Conservation (phyloP, 768 basidiomycete species). For the Chalciporus sphaerocephalus region DNA sequence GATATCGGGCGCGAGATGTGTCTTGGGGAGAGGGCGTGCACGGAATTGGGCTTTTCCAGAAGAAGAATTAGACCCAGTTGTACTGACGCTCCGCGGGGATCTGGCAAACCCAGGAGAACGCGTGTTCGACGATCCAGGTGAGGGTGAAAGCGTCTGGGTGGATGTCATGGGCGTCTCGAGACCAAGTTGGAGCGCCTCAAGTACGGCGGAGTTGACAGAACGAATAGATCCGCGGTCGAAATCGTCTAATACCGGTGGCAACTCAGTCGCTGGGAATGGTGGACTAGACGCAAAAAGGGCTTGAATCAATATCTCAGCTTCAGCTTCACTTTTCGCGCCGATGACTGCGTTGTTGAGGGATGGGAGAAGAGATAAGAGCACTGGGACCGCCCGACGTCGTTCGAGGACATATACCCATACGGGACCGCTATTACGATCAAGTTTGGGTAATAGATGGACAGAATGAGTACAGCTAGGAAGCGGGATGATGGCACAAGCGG, state of each 20-base stretch:
- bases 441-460: constrained; percentile 2
- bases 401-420: constrained; percentile 93
- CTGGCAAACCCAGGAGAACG: constrained; percentile 20
- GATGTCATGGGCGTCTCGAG: constrained; percentile 40
- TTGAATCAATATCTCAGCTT: constrained; percentile 76
- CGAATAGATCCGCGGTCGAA: constrained; percentile 35
- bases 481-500: background rate
- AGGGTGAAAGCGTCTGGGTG: constrained; percentile 40
- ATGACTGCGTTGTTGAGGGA: constrained; percentile 52
- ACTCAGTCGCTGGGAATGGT: constrained; percentile 65
- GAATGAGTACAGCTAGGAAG: constrained; percentile 8
- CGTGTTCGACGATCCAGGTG: constrained; percentile 20
- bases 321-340: constrained; percentile 60
- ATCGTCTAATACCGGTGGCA: constrained; percentile 43
- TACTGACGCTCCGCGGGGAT: constrained; percentile 31
- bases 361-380: constrained; percentile 75
- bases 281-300: constrained; percentile 81
- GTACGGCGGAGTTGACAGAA: constrained; percentile 45
- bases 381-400: constrained; percentile 74
- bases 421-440: constrained; percentile 53
- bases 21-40: constrained; percentile 64
- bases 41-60: constrained; percentile 54
- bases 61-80: constrained; percentile 29
- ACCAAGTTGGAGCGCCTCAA: constrained; percentile 40
- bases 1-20: constrained; percentile 61